Conservation (phyloP, 2,329 filamentous ascomycete genomes). For the Aspergillus hiratsukae region DNA sequence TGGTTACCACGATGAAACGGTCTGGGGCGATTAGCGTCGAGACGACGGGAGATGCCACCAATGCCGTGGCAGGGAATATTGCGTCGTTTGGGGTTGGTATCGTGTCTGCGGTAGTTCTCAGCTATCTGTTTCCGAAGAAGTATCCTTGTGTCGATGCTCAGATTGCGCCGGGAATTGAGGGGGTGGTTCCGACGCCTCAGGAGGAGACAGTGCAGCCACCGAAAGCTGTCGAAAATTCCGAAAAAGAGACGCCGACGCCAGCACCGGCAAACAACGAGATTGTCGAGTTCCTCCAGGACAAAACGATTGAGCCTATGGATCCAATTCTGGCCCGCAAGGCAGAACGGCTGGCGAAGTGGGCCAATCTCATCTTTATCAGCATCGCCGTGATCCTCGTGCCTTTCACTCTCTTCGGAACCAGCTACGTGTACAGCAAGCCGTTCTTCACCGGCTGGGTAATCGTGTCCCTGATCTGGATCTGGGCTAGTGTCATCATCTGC, state of each 20-base stretch:
- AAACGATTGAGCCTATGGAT: constrained; percentile 42
- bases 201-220: not conserved
- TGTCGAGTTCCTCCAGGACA: constrained; percentile 39
- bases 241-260: constrained; percentile 4
- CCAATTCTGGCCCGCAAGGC: constrained; percentile 32
- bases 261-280: constrained; percentile 39
- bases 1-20: constrained; percentile 33
- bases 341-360: constrained; percentile 33
- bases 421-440: constrained; percentile 32
- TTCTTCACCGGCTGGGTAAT: constrained; percentile 40
- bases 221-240: not conserved
- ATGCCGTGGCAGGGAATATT: constrained; percentile 38
- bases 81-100: constrained; percentile 33
- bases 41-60: constrained; percentile 35
- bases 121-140: constrained; percentile 31
- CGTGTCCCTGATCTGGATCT: constrained; percentile 41
- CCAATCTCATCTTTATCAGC: constrained; percentile 33
- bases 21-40: constrained; percentile 32
- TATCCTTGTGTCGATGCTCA: not conserved
- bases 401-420: constrained; percentile 36
- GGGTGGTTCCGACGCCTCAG: not conserved
- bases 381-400: constrained; percentile 38
- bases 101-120: constrained; percentile 31
- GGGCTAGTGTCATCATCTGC: constrained; percentile 34
- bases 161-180: not conserved